A percentile compares a stretch with the other conserved stretches of the same genome.
Evolutionary conservation across 192 early-diverging fungal species (phyloP).

Genomic region (Thamnidium elegans): DNA sequence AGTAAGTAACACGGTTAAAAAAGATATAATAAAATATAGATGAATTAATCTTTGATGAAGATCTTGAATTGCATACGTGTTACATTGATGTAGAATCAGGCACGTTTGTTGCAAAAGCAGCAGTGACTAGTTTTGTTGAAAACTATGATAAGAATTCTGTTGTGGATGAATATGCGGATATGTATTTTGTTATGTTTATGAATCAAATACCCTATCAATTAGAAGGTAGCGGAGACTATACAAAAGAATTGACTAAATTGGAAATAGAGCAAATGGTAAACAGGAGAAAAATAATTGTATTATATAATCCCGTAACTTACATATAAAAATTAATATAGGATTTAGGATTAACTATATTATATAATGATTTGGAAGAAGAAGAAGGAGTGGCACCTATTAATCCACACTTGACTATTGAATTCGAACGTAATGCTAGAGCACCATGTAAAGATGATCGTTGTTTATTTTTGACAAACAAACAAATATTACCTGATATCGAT

Average conservation of each 20-base stretch:
- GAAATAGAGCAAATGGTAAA: constrained; percentile 19
- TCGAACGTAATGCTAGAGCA: constrained; percentile 42
- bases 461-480: constrained; percentile 51
- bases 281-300: not conserved
- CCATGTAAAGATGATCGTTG: constrained; percentile 53
- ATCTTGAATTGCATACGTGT: constrained; percentile 49
- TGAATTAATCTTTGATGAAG: constrained; percentile 15
- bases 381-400: not conserved
- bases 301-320: not conserved
- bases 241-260: not conserved
- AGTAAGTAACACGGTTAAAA: constrained; percentile 28
- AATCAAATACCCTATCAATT: constrained; percentile 55
- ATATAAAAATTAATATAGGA: not conserved
- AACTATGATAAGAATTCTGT: constrained; percentile 46
- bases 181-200: constrained; percentile 54
- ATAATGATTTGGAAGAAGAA: constrained; percentile 1
- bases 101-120: constrained; percentile 46
- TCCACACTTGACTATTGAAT: constrained; percentile 18
- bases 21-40: not conserved
- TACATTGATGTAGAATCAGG: constrained; percentile 51
- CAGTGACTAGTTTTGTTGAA: constrained; percentile 47
- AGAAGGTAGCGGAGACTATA: constrained; percentile 20
- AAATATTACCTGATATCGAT: constrained; percentile 43
- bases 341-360: constrained; percentile 1
- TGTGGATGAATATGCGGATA: constrained; percentile 51